Evolutionary conservation across 495 filamentous ascomycete species (phyloP), one percentile per base, ranked within the genome.

Genomic region (Xylaria venustula): DNA sequence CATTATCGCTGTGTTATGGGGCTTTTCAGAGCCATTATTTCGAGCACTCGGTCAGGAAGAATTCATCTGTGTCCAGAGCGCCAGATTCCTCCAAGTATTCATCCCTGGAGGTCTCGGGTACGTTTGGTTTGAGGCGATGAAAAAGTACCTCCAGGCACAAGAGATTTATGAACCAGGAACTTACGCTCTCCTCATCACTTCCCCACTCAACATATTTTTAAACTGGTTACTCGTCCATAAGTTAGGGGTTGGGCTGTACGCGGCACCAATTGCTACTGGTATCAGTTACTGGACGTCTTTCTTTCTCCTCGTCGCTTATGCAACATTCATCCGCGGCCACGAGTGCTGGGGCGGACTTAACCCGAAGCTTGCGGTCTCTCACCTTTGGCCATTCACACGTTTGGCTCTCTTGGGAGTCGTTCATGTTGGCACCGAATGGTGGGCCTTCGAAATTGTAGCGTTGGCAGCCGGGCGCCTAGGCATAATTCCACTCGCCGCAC

Each of bases 391-490:
- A 0, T 97, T 97, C 65, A 80, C 89, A 2, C 85, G 87, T 7
- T 83, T 97, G 6, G 90, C 92, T 7, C 65, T 87, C 34, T 74
- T 96, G 1, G 93, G 93, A 5, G 77, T 96, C 44, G 70, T 96
- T n/a, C 93, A 96, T 65, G 89, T 96, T 22, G 93, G 93, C 7
- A 95, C 90, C 0, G 92, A 97, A 74, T 96, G 92, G 92, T 96
- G 92, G 92, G 92, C 92, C 0, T 96, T 95, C 64, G 92, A 96
- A 74, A 96, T 97, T 57, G 92, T 96, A n/a, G 91, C 92, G 1
- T 79, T 97, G 0, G 92, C 88, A 2, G 93, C 93, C 3, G 93
- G 93, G 9, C 81, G 86, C 8, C 80, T 97, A 0, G 92, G 92
- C 8, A 94, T 89, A 0, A 87, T 94, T 40, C 81, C 92, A 0